Base-by-base conservation (phyloP, 495 filamentous ascomycete species). In the Aspergillus diversus region DNA sequence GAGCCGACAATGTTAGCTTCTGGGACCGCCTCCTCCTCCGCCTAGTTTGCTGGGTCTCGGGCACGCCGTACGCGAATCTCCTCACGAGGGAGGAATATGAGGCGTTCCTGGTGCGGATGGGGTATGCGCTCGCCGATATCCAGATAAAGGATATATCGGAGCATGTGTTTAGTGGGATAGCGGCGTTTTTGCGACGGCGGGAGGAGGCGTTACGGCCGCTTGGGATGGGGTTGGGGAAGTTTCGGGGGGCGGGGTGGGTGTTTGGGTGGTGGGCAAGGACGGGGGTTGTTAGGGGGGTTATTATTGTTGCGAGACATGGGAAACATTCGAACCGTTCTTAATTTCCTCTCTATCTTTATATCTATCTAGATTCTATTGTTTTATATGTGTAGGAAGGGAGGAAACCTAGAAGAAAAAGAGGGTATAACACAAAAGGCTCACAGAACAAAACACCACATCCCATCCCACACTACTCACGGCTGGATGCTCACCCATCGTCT, bases 11-110 rank as follows among this genome's bases (percentile, higher is more conserved):
- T 15, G 62, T 66, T 0, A 63, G 66, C 1, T 55, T 67, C 46
- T 67, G 64, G 49, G 54, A 73, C 5, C 64, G 50, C 7, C 37
- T 80, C 11, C 34, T 73, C n/a, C 55, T 81, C 32, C 60, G 73
- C 7, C 5, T 74, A 0, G 52, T 80, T 15, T 81, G 78, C 50
- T 63, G 69, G 46, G 15, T 72, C 0, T 69, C 72, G 0, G 69
- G 72, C 4, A 67, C 71, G 2, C 76, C 77, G 4, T 81, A 71
- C 33, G 52, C 65, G 1, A 81, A 79, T 58, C 68, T 80, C 17
- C 68, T 94, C 15, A 76, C 82, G 0, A 71, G 81, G 15, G 80
- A 77, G 0, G 82, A 90, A 62, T 92, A 95, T 67, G 65, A 76
- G 2, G 73, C 71, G 4, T 65, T 94, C 34, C 55, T 77, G 9